Evolutionary conservation across 106 monocot genomes (phyloP).

Genomic region (Dendrobium chrysotoxum): DNA sequence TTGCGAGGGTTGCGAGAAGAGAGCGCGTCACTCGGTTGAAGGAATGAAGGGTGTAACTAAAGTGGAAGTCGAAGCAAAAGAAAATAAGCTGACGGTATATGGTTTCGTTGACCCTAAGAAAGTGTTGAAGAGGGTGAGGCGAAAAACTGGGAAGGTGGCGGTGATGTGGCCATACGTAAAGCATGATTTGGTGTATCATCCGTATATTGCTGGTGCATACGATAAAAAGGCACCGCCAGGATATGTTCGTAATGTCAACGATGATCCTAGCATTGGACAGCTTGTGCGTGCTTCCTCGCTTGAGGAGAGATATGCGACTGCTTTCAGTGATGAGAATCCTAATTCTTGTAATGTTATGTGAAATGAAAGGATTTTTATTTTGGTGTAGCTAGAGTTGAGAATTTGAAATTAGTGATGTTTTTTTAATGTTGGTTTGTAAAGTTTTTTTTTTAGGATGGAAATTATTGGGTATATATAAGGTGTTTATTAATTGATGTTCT

Average conservation of each 20-base stretch:
- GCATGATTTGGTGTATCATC: constrained; percentile 6
- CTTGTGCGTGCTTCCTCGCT: not conserved
- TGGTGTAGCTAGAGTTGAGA: too few species aligned
- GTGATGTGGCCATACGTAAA: constrained; percentile 21
- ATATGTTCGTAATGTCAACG: constrained; percentile 13
- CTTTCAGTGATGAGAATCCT: constrained; percentile 26
- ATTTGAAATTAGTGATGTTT: too few species aligned
- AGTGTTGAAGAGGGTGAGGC: constrained; percentile 16
- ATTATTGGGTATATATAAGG: too few species aligned
- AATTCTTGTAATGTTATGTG: constrained; percentile 17
- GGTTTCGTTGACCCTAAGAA: constrained; percentile 22
- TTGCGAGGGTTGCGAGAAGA: constrained; percentile 11
- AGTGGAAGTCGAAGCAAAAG: constrained; percentile 6
- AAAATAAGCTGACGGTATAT: constrained; percentile 18
- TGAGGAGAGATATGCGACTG: constrained; percentile 7
- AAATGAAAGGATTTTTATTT: not conserved
- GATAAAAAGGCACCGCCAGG: constrained; percentile 30
- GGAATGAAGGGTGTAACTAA: constrained; percentile 8
- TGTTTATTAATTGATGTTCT: too few species aligned
- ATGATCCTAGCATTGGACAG: not conserved
- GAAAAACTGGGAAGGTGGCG: constrained; percentile 16
- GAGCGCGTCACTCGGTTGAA: not conserved
- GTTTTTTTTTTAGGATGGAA: too few species aligned
- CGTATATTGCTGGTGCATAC: constrained; percentile 15
- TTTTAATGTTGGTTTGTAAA: too few species aligned